phyloP scores from a whole-genome alignment of 2,329 filamentous ascomycete species.

The Ascosphaera acerosa region DNA sequence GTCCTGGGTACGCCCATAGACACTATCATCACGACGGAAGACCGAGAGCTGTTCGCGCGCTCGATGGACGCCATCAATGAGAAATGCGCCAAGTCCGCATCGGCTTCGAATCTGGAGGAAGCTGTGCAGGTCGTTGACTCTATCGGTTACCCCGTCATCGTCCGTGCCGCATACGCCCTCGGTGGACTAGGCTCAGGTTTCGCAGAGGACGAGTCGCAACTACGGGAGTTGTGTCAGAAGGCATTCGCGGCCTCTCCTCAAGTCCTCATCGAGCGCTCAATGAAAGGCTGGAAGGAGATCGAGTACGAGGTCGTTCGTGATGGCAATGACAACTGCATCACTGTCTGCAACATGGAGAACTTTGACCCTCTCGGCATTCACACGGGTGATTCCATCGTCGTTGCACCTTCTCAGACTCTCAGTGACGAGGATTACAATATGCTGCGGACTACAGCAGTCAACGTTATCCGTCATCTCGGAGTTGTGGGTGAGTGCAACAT shows the following conservation, averaged over 20 bases:
- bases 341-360: slow-evolving; percentile 99
- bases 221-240: slow-evolving; percentile 75
- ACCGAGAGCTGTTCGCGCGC: slow-evolving; percentile 86
- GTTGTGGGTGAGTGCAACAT: slow-evolving; percentile 99
- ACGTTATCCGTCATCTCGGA: slow-evolving; percentile 87
- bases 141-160: slow-evolving; percentile 92
- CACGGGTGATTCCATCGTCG: slow-evolving; percentile 93
- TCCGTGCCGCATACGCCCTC: slow-evolving; percentile 84
- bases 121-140: slow-evolving; percentile 66
- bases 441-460: slow-evolving; percentile 88
- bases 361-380: slow-evolving; percentile 96
- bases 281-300: slow-evolving; percentile 99
- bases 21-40: slow-evolving; percentile 95
- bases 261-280: slow-evolving; percentile 86
- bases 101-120: slow-evolving; percentile 69
- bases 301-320: slow-evolving; percentile 97
- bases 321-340: slow-evolving; percentile 92
- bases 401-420: slow-evolving; percentile 86
- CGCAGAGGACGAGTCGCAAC: slow-evolving; percentile 60
- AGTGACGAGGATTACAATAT: slow-evolving; percentile 98
- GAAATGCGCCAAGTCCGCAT: slow-evolving; percentile 93
- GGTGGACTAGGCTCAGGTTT: slow-evolving; percentile 92
- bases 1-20: slow-evolving; percentile 92
- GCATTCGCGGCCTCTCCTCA: slow-evolving; percentile 89
- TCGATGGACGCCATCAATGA: slow-evolving; percentile 98